A percentile compares a stretch with the other conserved stretches of the same genome.
Conservation (phyloP, 1,284 basidiomycete genomes). For the Agaricales sp. region DNA sequence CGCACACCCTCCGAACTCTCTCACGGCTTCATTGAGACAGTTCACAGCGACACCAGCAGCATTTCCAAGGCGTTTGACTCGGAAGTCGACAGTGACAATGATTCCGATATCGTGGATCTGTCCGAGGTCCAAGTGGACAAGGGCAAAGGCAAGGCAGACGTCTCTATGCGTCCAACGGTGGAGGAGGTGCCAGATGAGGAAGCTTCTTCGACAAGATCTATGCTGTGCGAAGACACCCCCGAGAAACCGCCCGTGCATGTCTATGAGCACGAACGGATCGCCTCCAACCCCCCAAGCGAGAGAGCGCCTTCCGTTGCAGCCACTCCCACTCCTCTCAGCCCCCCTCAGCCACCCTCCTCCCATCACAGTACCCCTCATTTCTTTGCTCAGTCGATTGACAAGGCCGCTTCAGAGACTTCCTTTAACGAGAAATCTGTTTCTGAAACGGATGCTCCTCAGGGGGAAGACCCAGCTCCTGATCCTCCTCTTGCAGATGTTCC, state of each 20-base stretch:
- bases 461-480: conserved; percentile 11
- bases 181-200: conserved; percentile 22
- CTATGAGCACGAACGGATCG: conserved; percentile 19
- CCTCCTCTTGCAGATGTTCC: conserved; percentile 32
- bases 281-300: conserved; percentile 2
- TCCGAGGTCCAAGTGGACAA: conserved; percentile 14
- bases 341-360: background rate
- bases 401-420: background rate
- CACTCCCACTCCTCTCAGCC: background rate
- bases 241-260: conserved; percentile 56
- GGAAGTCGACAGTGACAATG: conserved; percentile 13
- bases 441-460: conserved; percentile 12
- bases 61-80: conserved; percentile 15
- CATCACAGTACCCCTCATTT: background rate
- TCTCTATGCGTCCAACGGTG: conserved; percentile 12
- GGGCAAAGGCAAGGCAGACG: conserved; percentile 47
- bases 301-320: conserved; percentile 6
- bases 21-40: background rate
- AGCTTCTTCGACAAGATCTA: conserved; percentile 46
- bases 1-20: background rate
- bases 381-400: background rate
- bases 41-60: conserved; percentile 20
- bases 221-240: conserved; percentile 38
- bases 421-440: background rate
- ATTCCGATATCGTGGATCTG: conserved; percentile 17